These are phyloP conservation scores for Cicer yamashitae DNA, from an alignment of 306 rosid genomes.

Conservation along the genomic window DNA sequence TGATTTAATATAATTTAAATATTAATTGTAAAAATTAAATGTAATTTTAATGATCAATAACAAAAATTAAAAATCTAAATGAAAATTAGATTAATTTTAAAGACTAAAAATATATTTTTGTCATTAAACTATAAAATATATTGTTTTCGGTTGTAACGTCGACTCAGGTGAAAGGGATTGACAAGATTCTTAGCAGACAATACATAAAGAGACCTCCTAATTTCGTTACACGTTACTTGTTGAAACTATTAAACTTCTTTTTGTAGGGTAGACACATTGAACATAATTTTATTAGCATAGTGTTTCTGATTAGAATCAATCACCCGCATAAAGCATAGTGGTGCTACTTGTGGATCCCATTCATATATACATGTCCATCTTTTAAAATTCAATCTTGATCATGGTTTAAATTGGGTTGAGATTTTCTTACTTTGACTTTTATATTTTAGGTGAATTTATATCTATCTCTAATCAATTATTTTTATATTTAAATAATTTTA, in stretches of 20 bases:
- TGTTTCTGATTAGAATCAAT: conserved; percentile 18
- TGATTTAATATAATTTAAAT: too few relatives aligned
- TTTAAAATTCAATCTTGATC: too few relatives aligned
- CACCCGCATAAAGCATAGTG: conserved; percentile 33
- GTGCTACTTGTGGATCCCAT: conserved; percentile 19
- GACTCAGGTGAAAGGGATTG: conserved; percentile 44
- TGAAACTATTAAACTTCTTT: conserved; percentile 27
- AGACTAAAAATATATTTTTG: too few relatives aligned
- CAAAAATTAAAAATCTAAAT: too few relatives aligned
- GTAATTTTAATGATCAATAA: too few relatives aligned
- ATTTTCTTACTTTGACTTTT: too few relatives aligned
- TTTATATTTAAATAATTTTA: too few relatives aligned
- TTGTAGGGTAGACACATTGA: conserved; percentile 32
- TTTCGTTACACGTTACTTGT: conserved; percentile 34
- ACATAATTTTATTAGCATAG: conserved; percentile 12
- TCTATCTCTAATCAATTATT: too few relatives aligned
- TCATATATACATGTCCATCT: background rate
- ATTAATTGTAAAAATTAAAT: too few relatives aligned
- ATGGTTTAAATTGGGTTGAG: too few relatives aligned
- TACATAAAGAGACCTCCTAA: conserved; percentile 19
- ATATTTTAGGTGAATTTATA: too few relatives aligned
- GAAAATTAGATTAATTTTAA: too few relatives aligned
- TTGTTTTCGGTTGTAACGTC: conserved; percentile 48
- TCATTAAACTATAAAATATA: background rate
- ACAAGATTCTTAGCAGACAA: conserved; percentile 24